Base-by-base conservation (phyloP, 345 rosid genomes). In the Salix exigua region DNA sequence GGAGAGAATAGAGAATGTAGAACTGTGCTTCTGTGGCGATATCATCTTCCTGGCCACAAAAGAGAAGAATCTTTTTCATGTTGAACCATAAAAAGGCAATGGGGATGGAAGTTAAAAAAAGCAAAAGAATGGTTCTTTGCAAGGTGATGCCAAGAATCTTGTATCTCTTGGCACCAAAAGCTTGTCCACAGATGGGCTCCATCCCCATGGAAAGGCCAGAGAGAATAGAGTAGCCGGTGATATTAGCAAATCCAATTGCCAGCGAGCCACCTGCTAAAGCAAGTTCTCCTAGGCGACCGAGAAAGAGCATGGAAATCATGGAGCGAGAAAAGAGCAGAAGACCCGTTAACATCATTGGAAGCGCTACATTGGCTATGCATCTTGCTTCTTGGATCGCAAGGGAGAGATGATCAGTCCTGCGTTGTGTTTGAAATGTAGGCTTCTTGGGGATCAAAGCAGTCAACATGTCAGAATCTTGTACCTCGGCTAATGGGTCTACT, bases 141-240 rank as follows among this genome's bases (percentile, higher is more conserved):
- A 82, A 73, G 65, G 84, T 62, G 13, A 84, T 60, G 48, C 85
- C 82, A 1, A 84, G 73, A 68, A 82, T 78, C 64, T 73, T 77
- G 69, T 63, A 80, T 74, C 76, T 73, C 73, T 84, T 78, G 38
- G 89, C 89, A 30, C 89, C 89, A 26, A 86, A 86, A 66, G 89
- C 87, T 72, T 86, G 89, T 7, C 87, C 85, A 8, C 89, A 86
- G 26, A 86, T 84, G 35, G 89, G 86, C 30, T 86, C 87, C 89
- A 86, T 82, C 26, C 89, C 89, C 71, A 74, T 76, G 25, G 98
- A 89, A 31, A 94, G 90, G 75, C 98, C 98, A 2, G 97, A 89
- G 70, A 92, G 93, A 70, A 94, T 82, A 7, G 97, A 92, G 78
- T 92, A 94, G 0, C 98, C 98, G 4, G 98, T 94, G 88, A 92